Base-by-base conservation (phyloP, 2,329 filamentous ascomycete genomes). In the Didymella pomorum region DNA sequence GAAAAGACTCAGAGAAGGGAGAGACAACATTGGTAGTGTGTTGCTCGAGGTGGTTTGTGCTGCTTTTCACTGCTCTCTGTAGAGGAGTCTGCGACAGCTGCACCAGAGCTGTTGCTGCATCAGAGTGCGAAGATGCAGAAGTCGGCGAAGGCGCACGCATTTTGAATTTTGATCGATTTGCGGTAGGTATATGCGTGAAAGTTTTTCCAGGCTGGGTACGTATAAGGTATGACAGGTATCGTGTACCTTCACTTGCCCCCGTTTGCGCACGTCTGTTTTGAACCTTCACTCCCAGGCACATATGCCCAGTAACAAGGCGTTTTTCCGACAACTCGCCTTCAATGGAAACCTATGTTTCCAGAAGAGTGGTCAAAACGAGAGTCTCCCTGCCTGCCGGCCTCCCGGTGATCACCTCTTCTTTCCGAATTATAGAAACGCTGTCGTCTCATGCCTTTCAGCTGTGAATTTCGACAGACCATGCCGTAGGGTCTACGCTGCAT, bases 81-180 rank as follows among this genome's bases (percentile, higher is more conserved):
- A 11, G 29, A 21, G 37, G 39, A 18, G 45, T 35, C 29, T 44
- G 37, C n/a, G 45, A 56, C 45, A 56, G 25, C 6, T 31, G 35
- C 4, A 56, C 4, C 12, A 56, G 23, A 23, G 26, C 29, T 29
- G 39, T 37, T 23, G 52, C 52, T 28, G 29, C 39, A 28, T 12
- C 23, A 26, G 28, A n/a, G 5, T 23, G 45, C 28, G 29, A 43
- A 23, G 4, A 21, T n/a, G 23, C 29, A 2, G 52, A 31, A 23
- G 28, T 18, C 28, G 23, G 37, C 3, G 45, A 35, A n/a, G 8
- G 28, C 44, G 44, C 20, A 42, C 18, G 14, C 45, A 56, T 56
- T n/a, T 25, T 39, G 29, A n/a, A 12, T n/a, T 12, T 23, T 1
- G 23, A 14, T 16, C 12, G 23, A 29, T 31, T n/a, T 39, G n/a